Evolutionary conservation across 2,329 filamentous ascomycete genomes (phyloP), one percentile per base, ranked within the genome.

Genomic region (Pseudogymnoascus sp.): DNA sequence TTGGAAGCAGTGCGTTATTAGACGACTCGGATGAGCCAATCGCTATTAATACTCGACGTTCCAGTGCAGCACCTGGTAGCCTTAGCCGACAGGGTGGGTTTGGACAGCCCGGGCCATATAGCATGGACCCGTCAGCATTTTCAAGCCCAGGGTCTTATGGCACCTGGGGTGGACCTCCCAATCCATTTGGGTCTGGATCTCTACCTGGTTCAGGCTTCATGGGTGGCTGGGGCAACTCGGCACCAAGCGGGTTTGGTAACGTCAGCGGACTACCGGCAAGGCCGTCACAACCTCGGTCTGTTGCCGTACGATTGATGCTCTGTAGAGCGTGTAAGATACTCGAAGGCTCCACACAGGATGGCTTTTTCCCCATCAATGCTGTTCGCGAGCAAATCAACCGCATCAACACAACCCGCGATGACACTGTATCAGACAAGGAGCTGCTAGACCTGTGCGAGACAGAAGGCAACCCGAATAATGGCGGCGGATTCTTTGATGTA

Each of bases 1-100:
- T 99, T 26, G 95, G 95, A 11, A 97, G 93, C 75, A 93, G 91
- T 70, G 95, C 93, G 11, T 80, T 99, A 11, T 80, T 97, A 56
- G 88, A 88, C 65, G 92, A 96, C 71, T 86, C 74, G 70, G 90
- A 80, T 76, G 88, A 79, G 72, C 82, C 76, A 66, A 77, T 68
- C 71, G 74, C 64, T 65, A 67, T 62, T 72, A 78, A 70, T 67
- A 63, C 70, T 65, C 63, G 72, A 71, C 71, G 74, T 19, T 69
- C 70, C 21, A 72, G 71, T 67, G 70, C 64, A 29, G 69, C 69
- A 24, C 70, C 70, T 26, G 68, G 68, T 16, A 70, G 44, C 14
- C 47, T 68, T 14, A 65, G 47, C 61, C 65, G 72, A 62, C 71
- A 70, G 59, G 59, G 35, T 40, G 67, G 62, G 29, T 74, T 73